A percentile compares a stretch with the other conserved stretches of the same genome.
These are phyloP conservation scores for Physcomitrium patens DNA, from an alignment of 225 moss, liverwort and hornwort genomes.

Conservation along the genomic window DNA sequence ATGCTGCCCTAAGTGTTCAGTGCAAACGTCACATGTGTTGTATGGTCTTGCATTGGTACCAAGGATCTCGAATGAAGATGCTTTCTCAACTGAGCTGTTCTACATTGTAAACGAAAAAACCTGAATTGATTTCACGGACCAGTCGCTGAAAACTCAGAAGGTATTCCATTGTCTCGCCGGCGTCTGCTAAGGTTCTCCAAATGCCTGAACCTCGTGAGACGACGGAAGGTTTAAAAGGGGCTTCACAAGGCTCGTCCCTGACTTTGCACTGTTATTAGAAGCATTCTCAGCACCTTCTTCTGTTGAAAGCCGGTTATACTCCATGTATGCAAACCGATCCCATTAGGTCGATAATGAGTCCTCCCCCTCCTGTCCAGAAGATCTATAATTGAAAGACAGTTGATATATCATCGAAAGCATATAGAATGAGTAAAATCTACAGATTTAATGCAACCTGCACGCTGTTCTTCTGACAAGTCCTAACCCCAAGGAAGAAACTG, in stretches of 20 bases:
- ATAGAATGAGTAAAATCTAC: neutral
- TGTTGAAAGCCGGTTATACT: constrained; percentile 98
- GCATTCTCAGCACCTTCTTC: constrained; percentile 99
- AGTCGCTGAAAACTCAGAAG: constrained; percentile 23
- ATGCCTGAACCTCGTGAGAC: constrained; percentile 16
- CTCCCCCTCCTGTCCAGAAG: constrained; percentile 76
- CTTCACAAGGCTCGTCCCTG: constrained; percentile 97
- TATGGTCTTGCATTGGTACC: constrained; percentile 36
- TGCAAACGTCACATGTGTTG: constrained; percentile 33
- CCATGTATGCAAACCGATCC: constrained; percentile 97
- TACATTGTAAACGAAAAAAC: constrained; percentile 29
- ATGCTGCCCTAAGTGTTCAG: constrained; percentile 31
- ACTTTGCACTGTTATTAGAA: too few species aligned
- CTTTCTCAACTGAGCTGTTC: constrained; percentile 30
- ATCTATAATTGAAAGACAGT: constrained; percentile 16
- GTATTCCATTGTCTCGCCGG: constrained; percentile 15
- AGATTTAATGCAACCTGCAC: neutral
- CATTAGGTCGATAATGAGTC: constrained; percentile 91
- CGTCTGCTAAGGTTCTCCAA: constrained; percentile 22
- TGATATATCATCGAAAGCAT: neutral
- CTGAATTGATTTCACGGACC: constrained; percentile 29
- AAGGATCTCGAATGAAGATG: constrained; percentile 39
- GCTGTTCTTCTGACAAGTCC: constrained; percentile 1
- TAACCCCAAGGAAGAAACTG: neutral
- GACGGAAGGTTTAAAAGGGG: constrained; percentile 63